Base-by-base conservation (phyloP, 768 basidiomycete genomes). In the Russula virescens region DNA sequence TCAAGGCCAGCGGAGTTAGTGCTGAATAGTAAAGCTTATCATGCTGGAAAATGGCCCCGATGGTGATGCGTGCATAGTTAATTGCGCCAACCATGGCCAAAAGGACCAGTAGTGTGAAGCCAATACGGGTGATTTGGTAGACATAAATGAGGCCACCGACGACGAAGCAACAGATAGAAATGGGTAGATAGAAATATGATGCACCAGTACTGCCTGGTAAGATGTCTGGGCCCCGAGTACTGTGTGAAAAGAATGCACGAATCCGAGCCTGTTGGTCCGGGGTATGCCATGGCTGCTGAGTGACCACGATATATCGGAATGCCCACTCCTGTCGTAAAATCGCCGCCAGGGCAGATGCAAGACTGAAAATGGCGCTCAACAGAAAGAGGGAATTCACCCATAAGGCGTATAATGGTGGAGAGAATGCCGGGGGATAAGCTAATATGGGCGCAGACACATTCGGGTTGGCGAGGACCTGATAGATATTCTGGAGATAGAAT, bases 81-180 rank as follows among this genome's bases (percentile, higher is more conserved):
- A 16, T 25, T 9, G 14, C 3, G 3, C 8, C 14, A 18, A 54
- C 7, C 38, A 9, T 3, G 38, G 23, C 23, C 23, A 38, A 54
- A 6, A 13, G 21, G 23, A 40, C 38, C 38, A 40, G 6, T 2
- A 21, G 21, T 3, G 1, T 10, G 23, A 40, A 40, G 38, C 38
- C 35, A 10, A 5, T 6, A 4, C 13, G 21, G 10, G 23, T 25
- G 52, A 40, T 16, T 4, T 54, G 38, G 23, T 21, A 25, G 21
- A 40, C 21, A 54, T 54, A 54, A 10, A 54, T 54, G 38, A 54
- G 6, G 38, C 23, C 8, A 2, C 52, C 52, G 4, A 3, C 14
- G 52, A 40, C 64, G 13, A 43, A 31, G n/a, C 65, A 55, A 45
- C 65, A 66, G 18, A 66, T 46, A 59, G 56, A 65, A 31, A 65